Percentiles rank a stretch among this genome's conserved stretches.
Conservation (phyloP, 495 filamentous ascomycete genomes). For the Apiosordaria backusii region DNA sequence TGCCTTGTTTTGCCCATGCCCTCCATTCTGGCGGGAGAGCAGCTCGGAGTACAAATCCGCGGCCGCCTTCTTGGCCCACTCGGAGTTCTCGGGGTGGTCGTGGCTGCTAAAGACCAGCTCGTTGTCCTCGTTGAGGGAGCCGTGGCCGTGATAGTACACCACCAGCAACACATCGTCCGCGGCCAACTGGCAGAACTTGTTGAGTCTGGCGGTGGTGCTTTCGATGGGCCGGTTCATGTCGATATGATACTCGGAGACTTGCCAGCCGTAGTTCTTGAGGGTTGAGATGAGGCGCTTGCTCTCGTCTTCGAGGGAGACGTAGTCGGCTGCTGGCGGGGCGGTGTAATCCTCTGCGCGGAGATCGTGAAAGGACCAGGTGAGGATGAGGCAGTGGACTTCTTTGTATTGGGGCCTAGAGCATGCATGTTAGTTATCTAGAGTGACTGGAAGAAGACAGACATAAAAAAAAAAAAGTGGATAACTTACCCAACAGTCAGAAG, state of each 20-base stretch:
- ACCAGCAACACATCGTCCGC: constrained; percentile 32
- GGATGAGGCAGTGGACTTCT: constrained; percentile 30
- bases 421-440: background rate
- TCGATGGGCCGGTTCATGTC: constrained; percentile 29
- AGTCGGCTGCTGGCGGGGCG: constrained; percentile 23
- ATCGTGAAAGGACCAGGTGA: constrained; percentile 36
- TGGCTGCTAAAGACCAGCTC: constrained; percentile 38
- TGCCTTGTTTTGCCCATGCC: constrained; percentile 14
- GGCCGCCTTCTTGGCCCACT: constrained; percentile 31
- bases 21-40: constrained; percentile 16
- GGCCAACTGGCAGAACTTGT: constrained; percentile 26
- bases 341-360: constrained; percentile 28
- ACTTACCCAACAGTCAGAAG: constrained; percentile 15
- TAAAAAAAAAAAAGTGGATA: background rate
- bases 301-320: constrained; percentile 34
- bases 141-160: constrained; percentile 36
- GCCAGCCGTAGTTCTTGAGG: constrained; percentile 28
- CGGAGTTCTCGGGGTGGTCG: constrained; percentile 30
- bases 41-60: constrained; percentile 34
- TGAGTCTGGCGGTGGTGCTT: constrained; percentile 12
- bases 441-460: background rate
- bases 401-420: constrained; percentile 21
- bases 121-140: constrained; percentile 31
- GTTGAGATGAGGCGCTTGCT: constrained; percentile 29
- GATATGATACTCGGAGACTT: constrained; percentile 28